phyloP scores from a whole-genome alignment of 2,329 filamentous ascomycete species.

The Colletotrichum euphorbiae region DNA sequence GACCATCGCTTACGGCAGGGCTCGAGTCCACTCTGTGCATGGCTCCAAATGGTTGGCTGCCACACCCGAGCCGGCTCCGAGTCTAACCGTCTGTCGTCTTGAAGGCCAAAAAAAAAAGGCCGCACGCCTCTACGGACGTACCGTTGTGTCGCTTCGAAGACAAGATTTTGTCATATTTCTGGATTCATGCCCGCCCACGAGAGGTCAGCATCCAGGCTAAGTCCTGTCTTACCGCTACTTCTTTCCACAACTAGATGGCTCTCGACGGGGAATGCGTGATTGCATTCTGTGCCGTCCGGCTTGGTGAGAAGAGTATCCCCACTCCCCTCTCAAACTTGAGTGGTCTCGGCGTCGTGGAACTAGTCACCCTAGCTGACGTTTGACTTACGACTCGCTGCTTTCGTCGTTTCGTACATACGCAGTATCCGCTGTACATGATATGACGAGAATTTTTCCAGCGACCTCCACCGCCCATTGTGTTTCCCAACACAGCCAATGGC shows the following conservation, averaged over 20 bases:
- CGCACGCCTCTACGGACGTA: conserved; percentile 9
- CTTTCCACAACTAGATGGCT: conserved; percentile 1
- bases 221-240: conserved; percentile 24
- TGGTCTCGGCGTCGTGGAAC: not conserved
- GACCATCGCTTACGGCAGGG: not conserved
- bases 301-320: conserved; percentile 3
- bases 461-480: not conserved
- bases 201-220: not conserved
- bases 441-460: not conserved
- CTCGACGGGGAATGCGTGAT: not conserved
- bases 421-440: not conserved
- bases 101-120: not conserved
- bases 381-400: not conserved
- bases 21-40: not conserved
- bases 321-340: conserved; percentile 3
- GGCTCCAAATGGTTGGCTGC: not conserved
- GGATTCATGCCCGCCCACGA: not conserved
- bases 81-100: conserved; percentile 1
- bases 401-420: conserved; percentile 10
- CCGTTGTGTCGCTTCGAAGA: not conserved
- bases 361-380: not conserved
- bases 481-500: not conserved
- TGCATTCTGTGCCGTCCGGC: not conserved
- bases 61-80: conserved; percentile 17
- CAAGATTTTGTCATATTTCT: conserved; percentile 20